phyloP scores from a whole-genome alignment of 768 basidiomycete genomes.

The Wakefieldia striispora region DNA sequence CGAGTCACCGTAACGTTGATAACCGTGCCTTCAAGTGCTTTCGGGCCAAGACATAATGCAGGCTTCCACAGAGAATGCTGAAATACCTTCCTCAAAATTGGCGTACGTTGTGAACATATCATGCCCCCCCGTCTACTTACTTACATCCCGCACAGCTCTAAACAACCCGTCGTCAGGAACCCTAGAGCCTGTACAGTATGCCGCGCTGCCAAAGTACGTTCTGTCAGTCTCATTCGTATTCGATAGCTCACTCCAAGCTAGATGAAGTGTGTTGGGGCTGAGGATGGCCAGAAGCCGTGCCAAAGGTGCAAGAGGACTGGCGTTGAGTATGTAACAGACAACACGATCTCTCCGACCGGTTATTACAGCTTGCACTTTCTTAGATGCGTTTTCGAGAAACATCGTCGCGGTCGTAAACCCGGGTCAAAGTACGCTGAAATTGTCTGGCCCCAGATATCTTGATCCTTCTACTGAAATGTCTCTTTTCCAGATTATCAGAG shows the following conservation, averaged over 20 bases:
- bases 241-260: conserved; percentile 31
- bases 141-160: conserved; percentile 31
- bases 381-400: conserved; percentile 86
- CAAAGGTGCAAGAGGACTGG: conserved; percentile 83
- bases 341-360: conserved; percentile 2
- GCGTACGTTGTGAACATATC: conserved; percentile 15
- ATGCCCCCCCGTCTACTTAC: conserved; percentile 12
- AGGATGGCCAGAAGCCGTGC: conserved; percentile 77
- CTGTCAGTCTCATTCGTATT: conserved; percentile 14
- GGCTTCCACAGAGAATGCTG: conserved; percentile 23
- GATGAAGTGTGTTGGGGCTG: conserved; percentile 93
- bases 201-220: conserved; percentile 70
- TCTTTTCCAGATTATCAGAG: conserved; percentile 64
- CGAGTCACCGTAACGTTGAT: conserved; percentile 40
- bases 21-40: conserved; percentile 29
- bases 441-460: conserved; percentile 4
- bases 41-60: conserved; percentile 27
- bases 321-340: conserved; percentile 53
- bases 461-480: conserved; percentile 7
- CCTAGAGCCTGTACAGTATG: conserved; percentile 80
- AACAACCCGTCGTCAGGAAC: conserved; percentile 46
- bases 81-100: conserved; percentile 32
- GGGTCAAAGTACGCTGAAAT: conserved; percentile 70
- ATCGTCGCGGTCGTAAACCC: conserved; percentile 83
- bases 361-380: conserved; percentile 14